phyloP scores from a whole-genome alignment of 2,329 filamentous ascomycete genomes.

The Ampelomyces quisqualis region DNA sequence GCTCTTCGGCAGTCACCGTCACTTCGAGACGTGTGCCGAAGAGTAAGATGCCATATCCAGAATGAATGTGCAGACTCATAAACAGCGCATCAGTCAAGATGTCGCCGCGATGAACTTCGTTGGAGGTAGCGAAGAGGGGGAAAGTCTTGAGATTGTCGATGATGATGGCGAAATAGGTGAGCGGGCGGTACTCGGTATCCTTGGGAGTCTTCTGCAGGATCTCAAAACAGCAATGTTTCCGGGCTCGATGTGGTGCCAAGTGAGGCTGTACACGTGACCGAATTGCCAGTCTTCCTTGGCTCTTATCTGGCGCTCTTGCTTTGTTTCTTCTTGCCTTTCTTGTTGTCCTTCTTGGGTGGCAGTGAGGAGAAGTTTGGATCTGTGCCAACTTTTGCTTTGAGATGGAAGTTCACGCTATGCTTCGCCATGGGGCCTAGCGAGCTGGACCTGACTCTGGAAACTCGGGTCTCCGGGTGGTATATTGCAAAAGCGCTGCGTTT shows the following conservation, averaged over 20 bases:
- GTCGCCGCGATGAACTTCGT: conserved; percentile 20
- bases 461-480: conserved; percentile 26
- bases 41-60: conserved; percentile 25
- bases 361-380: conserved; percentile 5
- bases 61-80: conserved; percentile 11
- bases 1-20: conserved; percentile 3
- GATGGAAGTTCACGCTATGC: conserved; percentile 17
- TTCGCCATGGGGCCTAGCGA: conserved; percentile 10
- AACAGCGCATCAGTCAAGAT: conserved; percentile 23
- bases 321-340: conserved; percentile 6
- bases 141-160: conserved; percentile 23
- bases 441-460: conserved; percentile 16
- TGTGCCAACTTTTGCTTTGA: conserved; percentile 9
- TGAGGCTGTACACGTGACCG: background rate
- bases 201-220: conserved; percentile 8
- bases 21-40: conserved; percentile 26
- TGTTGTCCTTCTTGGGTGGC: background rate
- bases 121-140: conserved; percentile 8
- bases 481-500: conserved; percentile 16
- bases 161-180: conserved; percentile 27
- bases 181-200: conserved; percentile 5
- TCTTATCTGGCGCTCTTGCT: background rate
- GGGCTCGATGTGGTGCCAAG: conserved; percentile 16
- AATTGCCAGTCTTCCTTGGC: conserved; percentile 5
- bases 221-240: conserved; percentile 26